Conservation (phyloP, 1,284 basidiomycete genomes). For the Caloboletus firmus region DNA sequence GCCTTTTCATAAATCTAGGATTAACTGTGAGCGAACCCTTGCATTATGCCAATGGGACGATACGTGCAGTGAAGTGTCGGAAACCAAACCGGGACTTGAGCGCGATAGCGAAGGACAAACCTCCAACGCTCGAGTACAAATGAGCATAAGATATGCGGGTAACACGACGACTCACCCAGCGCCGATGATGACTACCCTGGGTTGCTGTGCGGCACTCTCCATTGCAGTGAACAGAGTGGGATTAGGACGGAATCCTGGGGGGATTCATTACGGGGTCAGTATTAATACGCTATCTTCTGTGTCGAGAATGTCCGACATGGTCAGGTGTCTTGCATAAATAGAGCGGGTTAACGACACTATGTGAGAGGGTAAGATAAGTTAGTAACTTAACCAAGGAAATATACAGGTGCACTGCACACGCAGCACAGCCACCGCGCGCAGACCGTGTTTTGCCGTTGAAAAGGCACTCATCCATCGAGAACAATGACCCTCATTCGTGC, state of each 20-base stretch:
- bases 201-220: conserved; percentile 1
- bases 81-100: conserved; percentile 20
- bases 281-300: conserved; percentile 5
- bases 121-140: conserved; percentile 18
- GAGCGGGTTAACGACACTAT: not conserved
- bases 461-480: not conserved
- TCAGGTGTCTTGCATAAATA: not conserved
- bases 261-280: not conserved
- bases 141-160: conserved; percentile 1
- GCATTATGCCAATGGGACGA: not conserved
- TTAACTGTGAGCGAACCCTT: conserved; percentile 1
- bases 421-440: conserved; percentile 23
- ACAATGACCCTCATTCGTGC: conserved; percentile 47
- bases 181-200: conserved; percentile 25
- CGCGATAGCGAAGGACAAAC: conserved; percentile 27
- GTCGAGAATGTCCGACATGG: not conserved
- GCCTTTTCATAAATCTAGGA: conserved; percentile 29
- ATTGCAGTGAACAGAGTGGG: conserved; percentile 3
- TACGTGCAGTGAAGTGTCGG: conserved; percentile 24
- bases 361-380: not conserved
- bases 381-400: no score
- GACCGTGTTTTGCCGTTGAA: conserved; percentile 6
- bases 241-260: not conserved
- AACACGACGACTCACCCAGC: conserved; percentile 22
- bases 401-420: no score